Conservation (phyloP, 2,329 filamentous ascomycete species). For the Sporothrix pallida region DNA sequence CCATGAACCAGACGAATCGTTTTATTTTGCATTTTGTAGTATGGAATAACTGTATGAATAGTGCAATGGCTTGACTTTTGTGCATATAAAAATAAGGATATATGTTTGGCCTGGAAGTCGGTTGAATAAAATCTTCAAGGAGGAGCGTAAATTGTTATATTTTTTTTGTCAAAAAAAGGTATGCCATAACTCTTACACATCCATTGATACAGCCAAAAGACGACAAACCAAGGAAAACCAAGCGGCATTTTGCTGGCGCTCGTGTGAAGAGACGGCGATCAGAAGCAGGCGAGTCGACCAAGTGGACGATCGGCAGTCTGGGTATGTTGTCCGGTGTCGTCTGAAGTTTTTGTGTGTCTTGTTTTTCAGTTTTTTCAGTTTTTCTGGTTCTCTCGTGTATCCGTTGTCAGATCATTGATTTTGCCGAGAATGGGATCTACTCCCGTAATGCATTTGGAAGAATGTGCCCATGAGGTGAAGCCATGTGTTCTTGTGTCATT, state of each 20-base stretch:
- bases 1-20: not conserved
- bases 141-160: too few species aligned
- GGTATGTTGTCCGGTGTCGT: not conserved
- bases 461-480: not conserved
- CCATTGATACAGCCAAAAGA: conserved; percentile 13
- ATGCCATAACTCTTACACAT: not conserved
- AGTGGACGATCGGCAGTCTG: not conserved
- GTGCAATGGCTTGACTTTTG: conserved; percentile 9
- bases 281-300: not conserved
- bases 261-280: conserved; percentile 8
- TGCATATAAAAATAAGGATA: not conserved
- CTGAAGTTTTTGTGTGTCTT: not conserved
- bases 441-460: not conserved
- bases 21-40: not conserved
- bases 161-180: not conserved
- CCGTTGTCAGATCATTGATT: conserved; percentile 1
- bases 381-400: not conserved
- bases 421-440: conserved; percentile 8
- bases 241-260: not conserved
- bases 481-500: not conserved
- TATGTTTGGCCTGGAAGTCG: not conserved
- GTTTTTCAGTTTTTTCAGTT: not conserved
- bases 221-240: not conserved
- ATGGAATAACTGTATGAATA: not conserved
- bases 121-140: too few species aligned